Percentiles rank a stretch among this genome's conserved stretches.
Evolutionary conservation across 257 asterid genomes (phyloP).

Genomic region (Gardenia jasminoides): DNA sequence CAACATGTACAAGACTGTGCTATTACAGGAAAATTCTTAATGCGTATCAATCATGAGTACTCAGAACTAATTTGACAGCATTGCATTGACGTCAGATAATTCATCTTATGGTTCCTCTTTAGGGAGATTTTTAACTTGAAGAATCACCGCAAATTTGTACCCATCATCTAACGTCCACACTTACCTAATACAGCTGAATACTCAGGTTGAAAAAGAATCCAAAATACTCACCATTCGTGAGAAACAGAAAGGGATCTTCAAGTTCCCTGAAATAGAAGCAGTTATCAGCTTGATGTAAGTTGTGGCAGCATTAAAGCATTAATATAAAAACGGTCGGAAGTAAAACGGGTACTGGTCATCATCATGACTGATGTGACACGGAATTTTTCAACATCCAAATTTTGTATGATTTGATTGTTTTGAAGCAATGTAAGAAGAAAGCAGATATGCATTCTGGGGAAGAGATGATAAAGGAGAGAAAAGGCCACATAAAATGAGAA

Average conservation of each 20-base stretch:
- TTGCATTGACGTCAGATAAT: too few species aligned
- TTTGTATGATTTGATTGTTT: too few species aligned
- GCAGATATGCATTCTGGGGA: too few species aligned
- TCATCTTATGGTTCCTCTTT: too few species aligned
- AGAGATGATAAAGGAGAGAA: too few species aligned
- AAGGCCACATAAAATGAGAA: too few species aligned
- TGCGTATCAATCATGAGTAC: background rate
- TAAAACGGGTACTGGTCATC: background rate
- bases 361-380: background rate
- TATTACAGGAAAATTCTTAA: background rate
- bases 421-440: too few species aligned
- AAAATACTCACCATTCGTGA: conserved; percentile 54
- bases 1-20: background rate
- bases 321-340: background rate
- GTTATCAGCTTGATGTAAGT: conserved; percentile 7
- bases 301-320: background rate
- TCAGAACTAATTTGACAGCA: too few species aligned
- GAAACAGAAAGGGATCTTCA: conserved; percentile 54
- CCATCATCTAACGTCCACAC: background rate
- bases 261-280: conserved; percentile 33
- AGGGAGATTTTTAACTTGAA: too few species aligned
- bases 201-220: background rate
- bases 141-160: background rate
- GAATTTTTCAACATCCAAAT: too few species aligned
- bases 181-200: background rate